Evolutionary conservation across 139 green algal genomes (phyloP), one percentile per base, ranked within the genome.

Genomic region (Ettlia oleoabundans): DNA sequence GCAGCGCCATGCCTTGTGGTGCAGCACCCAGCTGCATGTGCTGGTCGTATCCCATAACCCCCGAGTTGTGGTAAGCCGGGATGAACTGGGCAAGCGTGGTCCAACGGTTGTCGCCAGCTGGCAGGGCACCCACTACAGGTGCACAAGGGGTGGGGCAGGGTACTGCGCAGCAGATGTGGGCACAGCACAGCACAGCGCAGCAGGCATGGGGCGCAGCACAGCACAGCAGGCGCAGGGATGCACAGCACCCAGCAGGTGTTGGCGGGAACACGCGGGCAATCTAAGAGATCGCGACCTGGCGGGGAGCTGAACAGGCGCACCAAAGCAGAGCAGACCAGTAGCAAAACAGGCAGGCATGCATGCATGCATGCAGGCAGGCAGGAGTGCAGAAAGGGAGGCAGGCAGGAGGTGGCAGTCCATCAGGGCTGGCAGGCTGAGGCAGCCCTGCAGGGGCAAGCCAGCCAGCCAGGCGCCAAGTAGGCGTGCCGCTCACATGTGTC

Each of bases 71-170:
- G 64, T 73, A 76, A 9, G 77, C 43, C 5, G 77, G 77, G 4
- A 83, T 55, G 33, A 83, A 76, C 19, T 83, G 64, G 0, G 77
- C 64, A 30, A 83, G 77, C 19, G 77, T 76, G 42, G 64, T 76
- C 77, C 77, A 83, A 32, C 77, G 77, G 18, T 10, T 76, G 77
- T 83, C 77, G 3, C 42, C 41, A 22, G 32, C 33, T 13, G 42
- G 43, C 72, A 80, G 32, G 4, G 15, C 24, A 47, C 64, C 62
- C 2, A 22, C 40, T 3, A 5, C 40, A 68, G 8, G 61, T 32
- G 61, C 13, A 55, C 3, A 52, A 5, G 32, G 3, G 70, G 42
- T 22, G 67, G 2, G 40, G 38, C 4, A 40, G 38, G 40, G 67
- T 6, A 28, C 55, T 32, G 55, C 18, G 15, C 15, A 65, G 63